Base-by-base conservation (phyloP, 2,329 filamentous ascomycete genomes). In the Hirsutella minnesotensis region DNA sequence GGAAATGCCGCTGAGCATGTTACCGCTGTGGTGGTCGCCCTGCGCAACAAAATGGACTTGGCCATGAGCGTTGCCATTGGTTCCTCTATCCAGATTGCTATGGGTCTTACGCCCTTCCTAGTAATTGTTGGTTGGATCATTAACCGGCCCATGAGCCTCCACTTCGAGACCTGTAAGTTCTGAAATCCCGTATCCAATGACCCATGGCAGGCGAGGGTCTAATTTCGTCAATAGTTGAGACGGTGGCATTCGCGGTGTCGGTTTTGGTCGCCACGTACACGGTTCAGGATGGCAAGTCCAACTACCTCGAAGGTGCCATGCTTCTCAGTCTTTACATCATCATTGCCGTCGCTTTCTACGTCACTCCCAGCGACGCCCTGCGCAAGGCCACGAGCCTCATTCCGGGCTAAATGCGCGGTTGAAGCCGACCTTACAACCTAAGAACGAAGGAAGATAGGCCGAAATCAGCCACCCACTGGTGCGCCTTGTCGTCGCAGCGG, bases 221-320 rank as follows among this genome's bases (percentile, higher is more conserved):
- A 13, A 31, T 13, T n/a, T 13, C n/a, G 13, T 5, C 5, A 31
- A n/a, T 40, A 75, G 71, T 88, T 53, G 80, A 87, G 65, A 87
- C 83, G 0, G 79, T 88, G 34, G 77, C 82, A 1, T 88, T 88
- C 60, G 84, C 83, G 44, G 70, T 88, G 42, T 83, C 81, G 10
- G 81, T 85, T 2, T 63, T 88, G 35, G 81, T 88, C 27, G 83
- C 87, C 30, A 85, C 77, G 44, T 88, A 79, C 61, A 83, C 75
- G 3, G 81, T 89, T 36, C 81, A 86, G 57, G 86, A 90, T 55
- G 86, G 86, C 54, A 86, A 84, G 61, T 86, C 80, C 13, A 92
- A 90, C 61, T 90, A 90, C 52, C 74, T 90, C 19, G 85, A 90
- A 60, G 85, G 85, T 37, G 82, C 82, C 39, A 83, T 90, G 77